Percentiles rank a stretch among this genome's conserved stretches.
Evolutionary conservation across 257 asterid genomes (phyloP).

Genomic region (Solanum etuberosum): DNA sequence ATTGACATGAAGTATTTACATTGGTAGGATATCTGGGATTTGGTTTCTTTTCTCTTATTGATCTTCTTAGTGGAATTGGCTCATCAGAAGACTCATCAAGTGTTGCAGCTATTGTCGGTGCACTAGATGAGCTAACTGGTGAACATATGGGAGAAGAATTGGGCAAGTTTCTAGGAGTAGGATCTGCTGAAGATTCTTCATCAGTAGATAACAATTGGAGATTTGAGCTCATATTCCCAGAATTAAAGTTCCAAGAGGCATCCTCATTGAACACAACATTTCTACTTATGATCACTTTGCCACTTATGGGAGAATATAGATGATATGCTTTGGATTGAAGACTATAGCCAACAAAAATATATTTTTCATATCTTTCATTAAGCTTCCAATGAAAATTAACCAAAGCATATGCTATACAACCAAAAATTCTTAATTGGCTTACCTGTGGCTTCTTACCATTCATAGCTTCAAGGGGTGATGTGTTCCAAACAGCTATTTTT

Average conservation of each 20-base stretch:
- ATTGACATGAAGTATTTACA: background rate
- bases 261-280: background rate
- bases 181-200: background rate
- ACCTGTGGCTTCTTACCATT: too few species aligned
- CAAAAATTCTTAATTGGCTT: too few species aligned
- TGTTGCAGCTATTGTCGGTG: background rate
- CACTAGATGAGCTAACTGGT: background rate
- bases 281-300: background rate
- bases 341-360: background rate
- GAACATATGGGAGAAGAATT: too few species aligned
- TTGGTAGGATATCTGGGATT: too few species aligned
- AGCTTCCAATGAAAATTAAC: too few species aligned
- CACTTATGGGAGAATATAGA: too few species aligned
- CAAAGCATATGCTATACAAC: too few species aligned
- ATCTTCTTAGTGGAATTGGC: background rate
- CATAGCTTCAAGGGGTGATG: too few species aligned
- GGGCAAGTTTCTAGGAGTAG: background rate
- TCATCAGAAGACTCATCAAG: background rate
- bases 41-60: background rate
- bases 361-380: too few species aligned
- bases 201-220: background rate
- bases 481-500: too few species aligned
- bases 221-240: background rate
- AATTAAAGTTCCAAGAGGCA: background rate
- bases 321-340: too few species aligned